A percentile compares a stretch with the other conserved stretches of the same genome.
phyloP scores from a whole-genome alignment of 2,329 filamentous ascomycete species.

The Onygenales sp. region DNA sequence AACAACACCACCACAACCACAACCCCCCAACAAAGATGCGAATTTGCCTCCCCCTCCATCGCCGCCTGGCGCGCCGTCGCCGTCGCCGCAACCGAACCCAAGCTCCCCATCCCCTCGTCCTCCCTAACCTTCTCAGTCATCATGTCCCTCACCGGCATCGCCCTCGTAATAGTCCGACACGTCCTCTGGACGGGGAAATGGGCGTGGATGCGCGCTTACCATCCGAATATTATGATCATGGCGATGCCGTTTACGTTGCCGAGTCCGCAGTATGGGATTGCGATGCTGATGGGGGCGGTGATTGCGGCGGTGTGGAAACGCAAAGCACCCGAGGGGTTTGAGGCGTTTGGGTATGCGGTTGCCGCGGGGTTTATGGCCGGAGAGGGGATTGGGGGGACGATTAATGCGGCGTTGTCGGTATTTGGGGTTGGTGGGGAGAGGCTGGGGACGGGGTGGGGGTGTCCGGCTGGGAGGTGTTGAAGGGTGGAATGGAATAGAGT shows the following conservation, averaged over 20 bases:
- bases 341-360: slow-evolving; percentile 51
- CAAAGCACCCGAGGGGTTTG: slow-evolving; percentile 43
- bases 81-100: slow-evolving; percentile 49
- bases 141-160: slow-evolving; percentile 30
- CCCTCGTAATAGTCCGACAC: slow-evolving; percentile 5
- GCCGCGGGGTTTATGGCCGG: slow-evolving; percentile 54
- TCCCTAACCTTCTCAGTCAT: slow-evolving; percentile 44
- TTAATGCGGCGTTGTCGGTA: slow-evolving; percentile 47
- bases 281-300: slow-evolving; percentile 49
- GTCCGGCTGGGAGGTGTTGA: slow-evolving; percentile 22
- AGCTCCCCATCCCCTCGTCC: slow-evolving; percentile 45
- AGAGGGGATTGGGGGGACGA: slow-evolving; percentile 54
- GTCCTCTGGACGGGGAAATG: slow-evolving; percentile 4
- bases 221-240: slow-evolving; percentile 27
- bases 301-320: slow-evolving; percentile 46
- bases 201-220: slow-evolving; percentile 5
- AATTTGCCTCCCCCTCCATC: slow-evolving; percentile 55
- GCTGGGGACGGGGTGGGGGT: slow-evolving; percentile 34
- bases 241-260: slow-evolving; percentile 51
- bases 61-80: slow-evolving; percentile 59
- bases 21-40: slow-evolving; percentile 29
- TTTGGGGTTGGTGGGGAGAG: slow-evolving; percentile 19
- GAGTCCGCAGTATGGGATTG: slow-evolving; percentile 47
- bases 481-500: too few species aligned
- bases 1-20: background rate